phyloP scores from a whole-genome alignment of 2,329 filamentous ascomycete species.

The Trichophyton schoenleinii region DNA sequence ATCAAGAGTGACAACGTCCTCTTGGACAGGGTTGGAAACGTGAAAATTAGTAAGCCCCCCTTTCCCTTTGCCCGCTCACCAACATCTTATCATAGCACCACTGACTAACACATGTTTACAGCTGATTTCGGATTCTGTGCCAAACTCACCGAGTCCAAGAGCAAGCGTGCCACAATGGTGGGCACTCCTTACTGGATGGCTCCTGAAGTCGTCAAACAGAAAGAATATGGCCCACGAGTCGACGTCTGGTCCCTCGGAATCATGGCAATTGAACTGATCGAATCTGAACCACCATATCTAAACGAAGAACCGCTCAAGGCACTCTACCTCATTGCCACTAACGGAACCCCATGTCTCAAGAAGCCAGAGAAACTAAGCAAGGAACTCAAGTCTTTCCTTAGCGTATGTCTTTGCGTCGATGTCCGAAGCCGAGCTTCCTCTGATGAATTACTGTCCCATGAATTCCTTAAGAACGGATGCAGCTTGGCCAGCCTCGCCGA shows the following conservation, averaged over 20 bases:
- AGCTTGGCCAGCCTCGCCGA: slow-evolving; percentile 70
- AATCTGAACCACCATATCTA: slow-evolving; percentile 92
- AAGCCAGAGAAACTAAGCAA: slow-evolving; percentile 97
- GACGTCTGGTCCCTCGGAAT: slow-evolving; percentile 98
- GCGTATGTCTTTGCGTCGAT: slow-evolving; percentile 90
- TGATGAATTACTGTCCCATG: slow-evolving; percentile 75
- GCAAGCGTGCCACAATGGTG: slow-evolving; percentile 97
- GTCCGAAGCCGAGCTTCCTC: slow-evolving; percentile 89
- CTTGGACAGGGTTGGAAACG: slow-evolving; percentile 82
- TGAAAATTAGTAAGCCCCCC: slow-evolving; percentile 76
- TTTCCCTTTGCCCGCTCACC: not conserved
- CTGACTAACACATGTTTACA: slow-evolving; percentile 31
- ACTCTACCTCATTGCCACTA: slow-evolving; percentile 92
- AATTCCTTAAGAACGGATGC: slow-evolving; percentile 90
- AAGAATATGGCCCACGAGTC: slow-evolving; percentile 95
- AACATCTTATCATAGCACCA: not conserved
- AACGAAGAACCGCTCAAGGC: slow-evolving; percentile 98
- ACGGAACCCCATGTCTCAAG: slow-evolving; percentile 92
- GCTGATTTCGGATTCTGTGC: slow-evolving; percentile 99
- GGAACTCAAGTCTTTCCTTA: slow-evolving; percentile 93
- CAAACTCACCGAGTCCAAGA: slow-evolving; percentile 93
- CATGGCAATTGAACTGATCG: slow-evolving; percentile 99
- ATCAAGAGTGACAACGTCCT: slow-evolving; percentile 99
- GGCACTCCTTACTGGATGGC: slow-evolving; percentile 99
- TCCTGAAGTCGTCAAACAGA: slow-evolving; percentile 97